Base-by-base conservation (phyloP, 768 basidiomycete genomes). In the Termitomyces sp. region DNA sequence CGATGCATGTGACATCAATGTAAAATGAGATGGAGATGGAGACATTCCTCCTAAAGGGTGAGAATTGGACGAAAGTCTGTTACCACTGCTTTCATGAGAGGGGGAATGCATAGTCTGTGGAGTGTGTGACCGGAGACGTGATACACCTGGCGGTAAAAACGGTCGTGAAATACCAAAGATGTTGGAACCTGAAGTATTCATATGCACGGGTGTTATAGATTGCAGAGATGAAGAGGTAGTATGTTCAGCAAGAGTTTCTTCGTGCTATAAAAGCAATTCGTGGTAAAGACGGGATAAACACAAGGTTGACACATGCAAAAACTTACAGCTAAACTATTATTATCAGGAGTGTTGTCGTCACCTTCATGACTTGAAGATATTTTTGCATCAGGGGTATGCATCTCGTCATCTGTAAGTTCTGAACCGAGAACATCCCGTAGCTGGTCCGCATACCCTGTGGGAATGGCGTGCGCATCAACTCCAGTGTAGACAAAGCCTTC, bases 401-500 rank as follows among this genome's bases (percentile, higher is more conserved):
- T 69, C 33, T 76, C 74, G 35, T 77, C 76, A 47, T 83, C 79
- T 40, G 75, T 77, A 55, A 81, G 76, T 11, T 89, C 88, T 33
- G 79, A 74, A 18, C 85, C 90, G 38, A 94, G 77, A 24, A 89
- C 85, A 51, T 91, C 88, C 46, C 84, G 78, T 52, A 94, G 71
- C 63, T 83, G 87, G 58, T 86, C 82, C 11, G 73, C 74, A 68
- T 94, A 94, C 52, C 78, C 81, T 38, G 75, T 73, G 16, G 77
- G 71, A 14, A 72, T 64, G 48, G 74, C 71, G 36, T 68, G 70
- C 5, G 84, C 80, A 63, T 94, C 90, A 22, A 83, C 73, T 30
- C 90, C 92, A 30, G 78, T 76, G 66, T 93, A 94, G 30, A 92
- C 59, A 63, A 94, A 94, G 0, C 73, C 83, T 32, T 82, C 86